Evolutionary conservation across 371 early-diverging fungal genomes (phyloP), one percentile per base, ranked within the genome.

Genomic region (Massospora cicadina): DNA sequence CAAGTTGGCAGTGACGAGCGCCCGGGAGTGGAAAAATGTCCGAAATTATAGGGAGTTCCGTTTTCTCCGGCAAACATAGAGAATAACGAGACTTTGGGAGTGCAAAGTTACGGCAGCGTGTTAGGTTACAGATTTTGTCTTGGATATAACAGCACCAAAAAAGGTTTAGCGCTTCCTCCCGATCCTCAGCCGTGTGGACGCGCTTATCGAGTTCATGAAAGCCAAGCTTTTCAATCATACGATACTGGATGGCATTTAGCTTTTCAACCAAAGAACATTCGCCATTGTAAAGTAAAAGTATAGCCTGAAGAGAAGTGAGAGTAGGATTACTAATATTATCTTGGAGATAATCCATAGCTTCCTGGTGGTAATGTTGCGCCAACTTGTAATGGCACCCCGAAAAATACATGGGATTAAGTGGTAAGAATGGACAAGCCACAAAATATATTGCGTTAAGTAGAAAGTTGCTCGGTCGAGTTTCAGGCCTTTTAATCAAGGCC

Each of bases 231-330:
- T 33, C 43, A 3, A 33, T 62, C 62, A 30, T 33, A 25, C 43
- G 31, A 33, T 62, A 62, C 23, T 62, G 62, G 5, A 33, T 30
- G 23, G 2, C 2, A 31, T 62, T 62, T 2, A 62, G 27, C 10
- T 62, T 27, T 31, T 62, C 53, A 43, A 33, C 33, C 10, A 62
- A 31, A 27, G 13, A 23, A 23, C 62, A 62, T 23, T 62, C 43
- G 7, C 62, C 62, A 23, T 62, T 62, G 62, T 62, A 62, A 13
- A 62, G 62, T n/a, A 62, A 26, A 7, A 62, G 2, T 23, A 30
- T 13, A 17, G 62, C 31, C 53, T 62, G 62, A 30, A 62, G 33
- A 0, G 33, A 23, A 2, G 31, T 27, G 25, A 62, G 21, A n/a
- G 62, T 62, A 5, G 62, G 62, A 24, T 60, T 60, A 26, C 3